A percentile compares a stretch with the other conserved stretches of the same genome.
phyloP scores from a whole-genome alignment of 2,329 filamentous ascomycete species.

The Apiospora arundinis region DNA sequence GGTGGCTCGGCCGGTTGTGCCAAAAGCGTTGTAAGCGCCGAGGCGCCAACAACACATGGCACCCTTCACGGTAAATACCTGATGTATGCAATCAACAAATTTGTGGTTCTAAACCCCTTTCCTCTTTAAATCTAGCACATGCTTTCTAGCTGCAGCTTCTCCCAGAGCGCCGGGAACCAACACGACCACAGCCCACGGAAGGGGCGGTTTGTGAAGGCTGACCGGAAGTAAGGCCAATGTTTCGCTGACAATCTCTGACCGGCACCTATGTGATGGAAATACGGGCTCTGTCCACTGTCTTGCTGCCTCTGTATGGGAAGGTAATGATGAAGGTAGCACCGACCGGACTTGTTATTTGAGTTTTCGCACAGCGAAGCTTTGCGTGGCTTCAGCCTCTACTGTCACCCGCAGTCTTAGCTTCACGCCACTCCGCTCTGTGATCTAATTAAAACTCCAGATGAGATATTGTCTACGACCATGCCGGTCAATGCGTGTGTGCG shows the following conservation, averaged over 20 bases:
- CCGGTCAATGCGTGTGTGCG: background rate
- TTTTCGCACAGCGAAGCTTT: constrained; percentile 6
- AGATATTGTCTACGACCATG: background rate
- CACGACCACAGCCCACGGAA: background rate
- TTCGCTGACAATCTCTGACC: background rate
- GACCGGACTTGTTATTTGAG: background rate
- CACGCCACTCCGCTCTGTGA: background rate
- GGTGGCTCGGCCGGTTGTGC: background rate
- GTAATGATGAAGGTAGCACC: background rate
- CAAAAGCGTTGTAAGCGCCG: constrained; percentile 11
- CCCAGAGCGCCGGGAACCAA: constrained; percentile 1
- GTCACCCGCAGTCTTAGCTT: constrained; percentile 8
- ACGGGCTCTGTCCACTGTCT: background rate
- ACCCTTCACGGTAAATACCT: background rate
- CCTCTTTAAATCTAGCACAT: background rate
- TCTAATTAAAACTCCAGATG: constrained; percentile 9
- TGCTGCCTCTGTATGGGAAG: background rate
- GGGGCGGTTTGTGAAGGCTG: background rate
- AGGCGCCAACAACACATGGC: constrained; percentile 3
- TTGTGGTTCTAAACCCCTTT: background rate
- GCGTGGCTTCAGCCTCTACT: background rate
- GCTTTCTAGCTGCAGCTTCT: background rate
- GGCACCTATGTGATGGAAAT: background rate
- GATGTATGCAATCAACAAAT: background rate
- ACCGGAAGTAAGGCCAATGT: background rate